A percentile compares a stretch with the other conserved stretches of the same genome.
phyloP scores from a whole-genome alignment of 495 filamentous ascomycete genomes.

The Aspergillus egyptiacus region DNA sequence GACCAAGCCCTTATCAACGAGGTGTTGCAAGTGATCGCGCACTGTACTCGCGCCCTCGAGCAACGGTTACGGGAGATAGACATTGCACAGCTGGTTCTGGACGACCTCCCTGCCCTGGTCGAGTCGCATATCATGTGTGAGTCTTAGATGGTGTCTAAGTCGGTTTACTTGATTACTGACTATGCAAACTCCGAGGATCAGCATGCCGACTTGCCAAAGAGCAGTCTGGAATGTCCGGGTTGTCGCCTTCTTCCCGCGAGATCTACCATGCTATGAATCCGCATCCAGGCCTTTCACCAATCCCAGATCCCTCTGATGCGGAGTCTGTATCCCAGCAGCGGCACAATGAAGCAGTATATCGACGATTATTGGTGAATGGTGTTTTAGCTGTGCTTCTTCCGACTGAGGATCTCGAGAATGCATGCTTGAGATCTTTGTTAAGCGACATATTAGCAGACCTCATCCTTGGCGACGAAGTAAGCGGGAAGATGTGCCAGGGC shows the following conservation, averaged over 20 bases:
- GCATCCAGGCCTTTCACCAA: slow-evolving; percentile 70
- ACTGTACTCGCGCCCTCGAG: slow-evolving; percentile 81
- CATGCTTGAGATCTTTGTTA: slow-evolving; percentile 72
- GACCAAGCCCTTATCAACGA: slow-evolving; percentile 84
- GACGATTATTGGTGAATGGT: slow-evolving; percentile 72
- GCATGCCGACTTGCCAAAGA: slow-evolving; percentile 52
- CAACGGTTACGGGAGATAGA: slow-evolving; percentile 76
- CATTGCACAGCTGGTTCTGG: slow-evolving; percentile 72
- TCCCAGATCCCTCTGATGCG: slow-evolving; percentile 52
- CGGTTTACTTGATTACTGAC: background rate
- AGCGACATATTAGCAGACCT: slow-evolving; percentile 80
- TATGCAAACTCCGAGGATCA: slow-evolving; percentile 15
- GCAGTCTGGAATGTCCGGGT: slow-evolving; percentile 40
- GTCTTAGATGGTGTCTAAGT: slow-evolving; percentile 5
- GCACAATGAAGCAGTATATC: slow-evolving; percentile 73
- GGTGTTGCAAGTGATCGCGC: slow-evolving; percentile 80
- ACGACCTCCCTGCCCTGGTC: slow-evolving; percentile 80
- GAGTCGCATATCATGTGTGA: slow-evolving; percentile 76
- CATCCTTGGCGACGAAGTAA: slow-evolving; percentile 71
- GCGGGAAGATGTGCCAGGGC: slow-evolving; percentile 71
- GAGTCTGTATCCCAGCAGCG: slow-evolving; percentile 52
- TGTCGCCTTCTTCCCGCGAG: slow-evolving; percentile 42
- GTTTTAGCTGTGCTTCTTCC: slow-evolving; percentile 77
- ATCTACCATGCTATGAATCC: slow-evolving; percentile 82
- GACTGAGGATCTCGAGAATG: slow-evolving; percentile 86